Evolutionary conservation across 2,329 filamentous ascomycete genomes (phyloP), one percentile per base, ranked within the genome.

Genomic region (Verticillium albo-atrum): DNA sequence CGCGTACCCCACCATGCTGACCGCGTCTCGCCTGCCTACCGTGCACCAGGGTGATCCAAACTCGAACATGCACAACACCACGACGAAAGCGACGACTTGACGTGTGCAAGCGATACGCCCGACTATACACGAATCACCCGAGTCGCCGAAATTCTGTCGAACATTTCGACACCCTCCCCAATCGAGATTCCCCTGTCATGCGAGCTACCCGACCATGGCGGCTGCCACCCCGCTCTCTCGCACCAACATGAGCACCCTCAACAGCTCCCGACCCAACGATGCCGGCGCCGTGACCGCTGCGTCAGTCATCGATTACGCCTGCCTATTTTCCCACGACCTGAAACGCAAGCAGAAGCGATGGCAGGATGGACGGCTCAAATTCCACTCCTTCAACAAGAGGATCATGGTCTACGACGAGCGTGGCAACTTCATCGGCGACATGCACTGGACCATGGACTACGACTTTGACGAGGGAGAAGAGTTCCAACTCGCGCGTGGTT

Each of bases 361-460:
- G 93, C 91, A 96, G 68, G 93, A 97, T 87, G 93, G 94, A 35
- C 87, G 87, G 56, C 83, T 97, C 62, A 90, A 89, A 64, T 96
- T 89, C 64, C 93, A 97, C 70, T 89, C 90, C 1, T 97, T 96
- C 83, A 97, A 97, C 77, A 91, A 88, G 70, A 87, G 91, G 4
- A 79, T 95, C 61, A 96, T 97, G 91, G 90, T 96, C 6, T 94
- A 95, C 67, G 92, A 97, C 71, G 87, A 91, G 54, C 79, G 84
- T 2, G 86, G 90, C 0, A 91, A 93, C 70, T 91, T 89, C 64
- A 82, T 97, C 28, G 93, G 92, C 3, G 93, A 97, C 71, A 85
- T 87, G 32, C 91, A 97, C 74, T 95, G 90, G 88, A 86, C 86
- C 51, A 82, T 87, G 53, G 82, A 84, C 57, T 82, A 82, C 37